These are phyloP conservation scores for Elongisporangium undulatum DNA, from an alignment of 352 stramenopile genomes.

Conservation along the genomic window DNA sequence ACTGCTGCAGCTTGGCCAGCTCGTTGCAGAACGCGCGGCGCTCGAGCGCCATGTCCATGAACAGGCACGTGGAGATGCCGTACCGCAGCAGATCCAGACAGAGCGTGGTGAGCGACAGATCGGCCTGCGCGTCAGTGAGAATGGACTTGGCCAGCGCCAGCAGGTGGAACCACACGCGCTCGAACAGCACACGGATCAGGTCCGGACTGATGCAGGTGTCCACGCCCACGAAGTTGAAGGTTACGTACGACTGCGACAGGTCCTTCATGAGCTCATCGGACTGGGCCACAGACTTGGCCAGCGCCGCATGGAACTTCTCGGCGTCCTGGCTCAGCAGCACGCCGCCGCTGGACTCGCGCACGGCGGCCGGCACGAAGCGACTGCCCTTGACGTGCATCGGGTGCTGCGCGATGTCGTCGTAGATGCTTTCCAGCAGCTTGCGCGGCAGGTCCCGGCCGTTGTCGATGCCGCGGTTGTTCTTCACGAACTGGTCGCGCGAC, in stretches of 20 bases:
- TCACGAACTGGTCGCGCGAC: constrained; percentile 97
- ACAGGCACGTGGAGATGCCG: constrained; percentile 81
- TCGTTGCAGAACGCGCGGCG: constrained; percentile 75
- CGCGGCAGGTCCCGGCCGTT: constrained; percentile 88
- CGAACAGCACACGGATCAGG: constrained; percentile 90
- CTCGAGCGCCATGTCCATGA: constrained; percentile 72
- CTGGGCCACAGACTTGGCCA: constrained; percentile 74
- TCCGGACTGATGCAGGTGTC: constrained; percentile 87
- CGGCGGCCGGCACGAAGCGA: constrained; percentile 36
- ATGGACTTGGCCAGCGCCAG: constrained; percentile 84
- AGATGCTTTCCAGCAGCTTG: constrained; percentile 93
- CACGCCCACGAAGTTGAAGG: constrained; percentile 91
- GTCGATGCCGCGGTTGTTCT: constrained; percentile 94
- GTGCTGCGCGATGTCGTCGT: constrained; percentile 92
- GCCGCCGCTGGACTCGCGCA: constrained; percentile 27
- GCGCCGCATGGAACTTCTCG: constrained; percentile 68
- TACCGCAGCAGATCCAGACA: constrained; percentile 80
- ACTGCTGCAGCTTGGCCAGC: constrained; percentile 65
- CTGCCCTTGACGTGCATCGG: constrained; percentile 92
- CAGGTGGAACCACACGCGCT: constrained; percentile 95
- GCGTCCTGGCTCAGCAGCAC: constrained; percentile 33
- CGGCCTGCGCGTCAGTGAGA: constrained; percentile 68
- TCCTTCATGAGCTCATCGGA: constrained; percentile 86
- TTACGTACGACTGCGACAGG: constrained; percentile 70
- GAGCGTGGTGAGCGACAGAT: constrained; percentile 76